Evolutionary conservation across 345 rosid genomes (phyloP), one percentile per base, ranked within the genome.

Genomic region (Noccaea caerulescens): DNA sequence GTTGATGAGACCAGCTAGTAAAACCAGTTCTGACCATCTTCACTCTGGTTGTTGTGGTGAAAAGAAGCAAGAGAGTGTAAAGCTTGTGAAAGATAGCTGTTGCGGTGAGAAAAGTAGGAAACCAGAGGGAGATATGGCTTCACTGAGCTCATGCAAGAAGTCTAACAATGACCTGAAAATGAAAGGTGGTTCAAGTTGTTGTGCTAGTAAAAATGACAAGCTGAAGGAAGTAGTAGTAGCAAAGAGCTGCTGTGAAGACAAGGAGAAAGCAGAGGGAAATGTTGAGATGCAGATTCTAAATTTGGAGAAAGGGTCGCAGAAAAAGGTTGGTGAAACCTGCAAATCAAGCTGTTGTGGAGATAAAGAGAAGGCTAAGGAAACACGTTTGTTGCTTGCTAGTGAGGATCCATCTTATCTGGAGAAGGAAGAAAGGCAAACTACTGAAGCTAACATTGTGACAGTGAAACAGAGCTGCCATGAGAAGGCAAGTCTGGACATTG

Each of bases 91-190:
- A 56, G 71, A 69, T 47, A 30, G 66, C 12, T 76, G 79, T 49
- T 69, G 71, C 10, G 9, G 66, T 10, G 79, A 63, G 59, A 47
- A 30, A 10, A 38, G 7, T 60, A 67, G 23, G 56, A 42, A 68
- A 36, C 36, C 42, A 60, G 73, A 33, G 14, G 46, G 67, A 20
- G 20, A 10, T 12, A 39, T 66, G 42, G 61, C 30, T 58, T 66
- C 78, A 1, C 13, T 25, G 46, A 76, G 61, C 20, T 69, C 79
- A 63, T 76, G 79, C 41, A 69, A 69, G 46, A 76, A 76, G 71
- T 50, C 76, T 58, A 16, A 71, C 2, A 1, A 42, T 51, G 61
- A 65, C 56, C 6, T 70, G 57, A 64, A 76, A 34, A 3, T 10
- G 57, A 58, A 76, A 63, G 32, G 67, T 63, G 54, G 55, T 57